A percentile compares a stretch with the other conserved stretches of the same genome.
Evolutionary conservation across 441 rosid genomes (phyloP).

Genomic region (Arabidopsis lyrata): DNA sequence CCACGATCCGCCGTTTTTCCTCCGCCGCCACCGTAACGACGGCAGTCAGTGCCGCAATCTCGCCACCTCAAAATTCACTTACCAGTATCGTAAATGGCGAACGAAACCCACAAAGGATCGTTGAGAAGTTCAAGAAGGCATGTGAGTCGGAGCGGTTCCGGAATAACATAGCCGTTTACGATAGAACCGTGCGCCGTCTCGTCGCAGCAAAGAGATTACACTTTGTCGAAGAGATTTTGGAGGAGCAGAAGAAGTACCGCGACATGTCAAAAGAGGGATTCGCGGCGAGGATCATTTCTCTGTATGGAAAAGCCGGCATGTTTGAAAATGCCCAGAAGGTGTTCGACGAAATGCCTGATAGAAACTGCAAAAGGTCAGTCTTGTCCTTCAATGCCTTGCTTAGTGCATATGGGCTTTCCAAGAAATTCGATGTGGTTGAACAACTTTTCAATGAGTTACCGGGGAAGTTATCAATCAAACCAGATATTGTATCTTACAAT

Average conservation of each 20-base stretch:
- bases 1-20: conserved; percentile 41
- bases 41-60: conserved; percentile 14
- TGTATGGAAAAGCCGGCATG: conserved; percentile 68
- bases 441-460: conserved; percentile 62
- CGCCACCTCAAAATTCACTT: conserved; percentile 32
- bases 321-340: conserved; percentile 60
- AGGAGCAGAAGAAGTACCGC: conserved; percentile 62
- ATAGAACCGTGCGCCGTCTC: conserved; percentile 60
- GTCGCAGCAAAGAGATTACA: conserved; percentile 50
- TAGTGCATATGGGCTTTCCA: conserved; percentile 57
- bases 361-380: conserved; percentile 57
- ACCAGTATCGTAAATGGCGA: conserved; percentile 50
- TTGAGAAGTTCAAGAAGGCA: conserved; percentile 61
- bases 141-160: conserved; percentile 57
- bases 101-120: conserved; percentile 56
- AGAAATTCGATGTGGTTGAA: conserved; percentile 55
- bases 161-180: conserved; percentile 50
- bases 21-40: conserved; percentile 29
- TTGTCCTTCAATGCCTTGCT: conserved; percentile 76
- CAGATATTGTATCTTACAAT: conserved; percentile 63
- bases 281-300: conserved; percentile 44
- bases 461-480: conserved; percentile 50
- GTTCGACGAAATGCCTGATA: conserved; percentile 80
- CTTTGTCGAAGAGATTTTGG: conserved; percentile 57
- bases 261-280: conserved; percentile 65